Evolutionary conservation across 1,139 yeast genomes (phyloP), one percentile per base, ranked within the genome.

Genomic region (Nakaseomyces kungkrabaensis): DNA sequence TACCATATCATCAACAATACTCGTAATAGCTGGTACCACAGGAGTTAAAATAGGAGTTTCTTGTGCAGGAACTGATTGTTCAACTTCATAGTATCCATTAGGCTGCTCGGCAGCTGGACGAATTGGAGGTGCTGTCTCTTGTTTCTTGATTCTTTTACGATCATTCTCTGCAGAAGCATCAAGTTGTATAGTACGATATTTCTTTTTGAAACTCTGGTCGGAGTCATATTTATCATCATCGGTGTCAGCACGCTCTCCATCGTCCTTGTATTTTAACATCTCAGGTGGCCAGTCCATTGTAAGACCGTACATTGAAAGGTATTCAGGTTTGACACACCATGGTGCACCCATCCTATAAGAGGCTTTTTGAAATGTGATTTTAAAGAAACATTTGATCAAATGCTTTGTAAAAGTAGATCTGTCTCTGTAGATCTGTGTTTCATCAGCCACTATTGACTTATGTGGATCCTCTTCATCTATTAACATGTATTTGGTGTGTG

Each of bases 271-370:
- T 46, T 59, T 58, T 37, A 61, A 31, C 55, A 65, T 57, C 4
- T 61, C 62, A 4, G 47, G 47, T 5, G 69, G 69, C 69, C 69
- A 66, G 5, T 61, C 67, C 60, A 60, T 56, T 1, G 61, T 58
- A n/a, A 66, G 51, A 3, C 67, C 85, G 50, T 66, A 66, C 60
- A 65, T 64, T 33, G 61, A 58, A 36, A 66, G 47, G 64, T 79
- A 88, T 57, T 82, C 81, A 34, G 79, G 81, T 63, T 85, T 85
- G n/a, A 92, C 95, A 22, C 92, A 82, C 97, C 97, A 92, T 1
- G 98, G 97, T 2, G 97, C 95, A 1, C 97, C 97, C 43, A 84
- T 76, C 73, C 85, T 85, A 52, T 83, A 77, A 4, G 92, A 87
- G 6, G 68, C 68, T 58, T 96, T 77, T 4, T 87, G 76, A 59